Base-by-base conservation (phyloP, 2,329 filamentous ascomycete species). In the Aspergillus phoenicis region DNA sequence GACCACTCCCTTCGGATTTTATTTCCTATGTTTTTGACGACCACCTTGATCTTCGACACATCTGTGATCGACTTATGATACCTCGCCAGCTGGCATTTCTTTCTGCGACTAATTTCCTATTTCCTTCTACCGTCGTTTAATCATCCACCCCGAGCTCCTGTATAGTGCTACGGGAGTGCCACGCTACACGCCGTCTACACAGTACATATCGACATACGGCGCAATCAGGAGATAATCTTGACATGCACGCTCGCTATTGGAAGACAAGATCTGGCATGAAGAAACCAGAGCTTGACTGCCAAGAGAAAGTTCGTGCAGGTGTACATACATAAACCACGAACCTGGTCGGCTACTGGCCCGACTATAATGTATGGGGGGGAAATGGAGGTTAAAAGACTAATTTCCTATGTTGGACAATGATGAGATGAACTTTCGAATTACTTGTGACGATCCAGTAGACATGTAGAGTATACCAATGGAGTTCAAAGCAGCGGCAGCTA, bases 41-140 rank as follows among this genome's bases (percentile, higher is more conserved):
- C 61, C 57, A 57, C 61, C 41, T 59, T 56, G 53, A 63, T 57
- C 52, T 56, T 66, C 57, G 64, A 69, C 58, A 59, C 57, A 48
- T 58, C 59, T 58, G 54, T 38, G 38, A 53, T 49, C 61, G 33
- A 41, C 47, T 61, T 64, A 69, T 66, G 68, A 69, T 68, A 68
- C 67, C 66, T 65, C 61, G 58, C 58, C 66, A 48, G 38, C 64
- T 62, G 65, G 66, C 64, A 65, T 66, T 67, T 66, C 61, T 65
- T 69, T 73, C 71, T 68, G 71, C 61, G 28, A 65, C 53, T 67
- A 65, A 62, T 70, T 73, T 68, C 68, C 51, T 61, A 30, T 61
- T 68, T 65, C 62, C 60, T 57, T 59, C 60, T 74, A 73, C 63
- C 62, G 66, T 67, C 67, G 67, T 73, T 74, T 74, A 73, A 73